These are phyloP conservation scores for Cadophora malorum DNA, from an alignment of 2,329 filamentous ascomycete species.

Conservation along the genomic window DNA sequence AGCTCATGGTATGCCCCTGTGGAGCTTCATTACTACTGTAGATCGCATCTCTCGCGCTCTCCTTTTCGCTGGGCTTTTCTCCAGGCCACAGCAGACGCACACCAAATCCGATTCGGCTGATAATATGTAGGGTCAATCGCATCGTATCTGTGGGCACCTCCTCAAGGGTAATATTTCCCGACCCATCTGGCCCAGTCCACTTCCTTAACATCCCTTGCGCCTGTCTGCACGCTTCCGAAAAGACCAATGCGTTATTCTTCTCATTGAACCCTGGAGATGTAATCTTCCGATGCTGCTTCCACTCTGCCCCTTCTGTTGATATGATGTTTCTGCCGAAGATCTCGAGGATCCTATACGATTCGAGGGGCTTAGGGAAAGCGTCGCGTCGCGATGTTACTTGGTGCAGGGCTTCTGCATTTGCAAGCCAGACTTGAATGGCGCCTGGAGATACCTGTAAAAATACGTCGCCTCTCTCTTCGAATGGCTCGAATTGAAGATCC, in stretches of 20 bases:
- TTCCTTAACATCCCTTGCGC: conserved; percentile 64
- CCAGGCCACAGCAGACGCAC: conserved; percentile 67
- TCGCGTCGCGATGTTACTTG: conserved; percentile 71
- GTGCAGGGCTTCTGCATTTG: conserved; percentile 67
- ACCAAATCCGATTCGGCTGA: conserved; percentile 76
- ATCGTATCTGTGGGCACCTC: conserved; percentile 70
- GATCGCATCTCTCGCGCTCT: conserved; percentile 55
- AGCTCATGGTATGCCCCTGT: conserved; percentile 58
- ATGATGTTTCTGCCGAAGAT: conserved; percentile 77
- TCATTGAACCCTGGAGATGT: conserved; percentile 78
- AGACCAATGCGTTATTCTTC: conserved; percentile 73
- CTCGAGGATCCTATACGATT: conserved; percentile 63
- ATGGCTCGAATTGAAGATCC: conserved; percentile 61
- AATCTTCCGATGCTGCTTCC: conserved; percentile 76
- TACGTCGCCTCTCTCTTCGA: conserved; percentile 64
- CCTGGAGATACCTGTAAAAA: conserved; percentile 69
- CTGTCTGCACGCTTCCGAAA: conserved; percentile 67
- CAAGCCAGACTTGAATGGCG: conserved; percentile 52
- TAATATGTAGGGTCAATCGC: conserved; percentile 63
- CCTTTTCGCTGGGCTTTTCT: conserved; percentile 55
- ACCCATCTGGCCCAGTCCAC: conserved; percentile 57
- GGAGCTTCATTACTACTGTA: conserved; percentile 41
- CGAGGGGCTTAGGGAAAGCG: conserved; percentile 72
- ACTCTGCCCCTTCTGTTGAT: conserved; percentile 70
- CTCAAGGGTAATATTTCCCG: conserved; percentile 56